Evolutionary conservation across 768 basidiomycete species (phyloP).

Genomic region (Lyophyllum atratum): DNA sequence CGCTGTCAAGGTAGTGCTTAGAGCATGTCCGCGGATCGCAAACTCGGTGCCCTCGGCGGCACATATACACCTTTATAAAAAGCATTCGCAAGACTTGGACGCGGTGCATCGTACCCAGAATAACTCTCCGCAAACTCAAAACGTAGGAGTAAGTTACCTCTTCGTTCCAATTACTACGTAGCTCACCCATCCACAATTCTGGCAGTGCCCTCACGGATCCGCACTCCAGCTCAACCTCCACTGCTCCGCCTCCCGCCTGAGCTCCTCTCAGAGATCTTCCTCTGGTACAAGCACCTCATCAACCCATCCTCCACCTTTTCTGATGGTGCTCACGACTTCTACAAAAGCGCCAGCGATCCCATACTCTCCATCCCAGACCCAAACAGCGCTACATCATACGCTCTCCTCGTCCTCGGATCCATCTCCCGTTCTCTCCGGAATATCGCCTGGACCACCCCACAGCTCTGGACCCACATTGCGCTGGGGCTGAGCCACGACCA

Average conservation of each 20-base stretch:
- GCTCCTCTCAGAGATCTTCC: conserved; percentile 12
- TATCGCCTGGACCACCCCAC: conserved; percentile 7
- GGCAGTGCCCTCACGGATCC: background rate
- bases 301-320: background rate
- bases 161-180: too few species aligned
- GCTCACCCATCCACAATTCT: too few species aligned
- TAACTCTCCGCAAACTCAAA: too few species aligned
- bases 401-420: conserved; percentile 10
- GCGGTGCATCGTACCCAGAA: too few species aligned
- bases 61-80: too few species aligned
- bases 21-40: too few species aligned
- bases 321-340: background rate
- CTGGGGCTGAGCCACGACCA: background rate
- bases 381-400: background rate
- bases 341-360: background rate
- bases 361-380: background rate
- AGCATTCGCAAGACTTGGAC: too few species aligned
- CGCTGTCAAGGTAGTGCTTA: too few species aligned
- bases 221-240: background rate
- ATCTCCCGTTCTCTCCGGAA: conserved; percentile 5
- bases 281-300: conserved; percentile 1
- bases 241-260: conserved; percentile 13
- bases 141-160: too few species aligned
- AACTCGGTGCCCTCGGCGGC: too few species aligned
- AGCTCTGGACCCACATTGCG: conserved; percentile 10